Evolutionary conservation across 257 asterid species (phyloP).

Genomic region (Solanum arcanum): DNA sequence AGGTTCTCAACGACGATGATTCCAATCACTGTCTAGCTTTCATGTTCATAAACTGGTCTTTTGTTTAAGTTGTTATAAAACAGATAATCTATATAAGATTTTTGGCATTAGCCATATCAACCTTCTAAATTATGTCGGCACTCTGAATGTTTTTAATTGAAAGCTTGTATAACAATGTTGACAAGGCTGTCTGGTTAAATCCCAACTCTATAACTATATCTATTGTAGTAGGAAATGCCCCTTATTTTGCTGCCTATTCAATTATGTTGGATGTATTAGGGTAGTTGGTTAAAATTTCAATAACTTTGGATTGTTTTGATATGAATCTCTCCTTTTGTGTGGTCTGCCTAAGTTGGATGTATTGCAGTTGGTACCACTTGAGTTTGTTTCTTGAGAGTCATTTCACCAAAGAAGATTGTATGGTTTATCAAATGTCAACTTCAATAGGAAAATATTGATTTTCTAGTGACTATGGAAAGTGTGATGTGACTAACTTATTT

Average conservation of each 20-base stretch:
- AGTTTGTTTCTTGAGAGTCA: neutral
- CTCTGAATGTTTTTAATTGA: slow-evolving; percentile 17
- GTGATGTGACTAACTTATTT: neutral
- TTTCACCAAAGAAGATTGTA: neutral
- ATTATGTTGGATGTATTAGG: neutral
- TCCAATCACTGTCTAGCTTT: slow-evolving; percentile 82
- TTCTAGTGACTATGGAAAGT: neutral
- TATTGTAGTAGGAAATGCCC: neutral
- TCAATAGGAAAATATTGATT: neutral
- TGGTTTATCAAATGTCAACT: neutral
- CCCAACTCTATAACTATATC: neutral
- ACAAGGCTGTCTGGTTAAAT: neutral
- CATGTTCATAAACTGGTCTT: slow-evolving; percentile 95
- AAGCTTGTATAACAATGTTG: neutral
- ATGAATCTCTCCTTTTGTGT: neutral
- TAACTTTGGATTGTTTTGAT: neutral
- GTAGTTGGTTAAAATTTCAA: neutral
- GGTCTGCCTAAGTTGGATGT: neutral
- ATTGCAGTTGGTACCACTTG: neutral
- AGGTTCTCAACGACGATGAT: slow-evolving; percentile 68
- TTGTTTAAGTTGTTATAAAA: slow-evolving; percentile 28
- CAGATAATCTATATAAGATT: neutral
- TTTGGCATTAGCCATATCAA: neutral
- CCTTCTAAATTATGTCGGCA: slow-evolving; percentile 9
- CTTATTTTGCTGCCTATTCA: neutral